Evolutionary conservation across 208 protist genomes (phyloP).

Genomic region (Trypanosomatidae sp.): DNA sequence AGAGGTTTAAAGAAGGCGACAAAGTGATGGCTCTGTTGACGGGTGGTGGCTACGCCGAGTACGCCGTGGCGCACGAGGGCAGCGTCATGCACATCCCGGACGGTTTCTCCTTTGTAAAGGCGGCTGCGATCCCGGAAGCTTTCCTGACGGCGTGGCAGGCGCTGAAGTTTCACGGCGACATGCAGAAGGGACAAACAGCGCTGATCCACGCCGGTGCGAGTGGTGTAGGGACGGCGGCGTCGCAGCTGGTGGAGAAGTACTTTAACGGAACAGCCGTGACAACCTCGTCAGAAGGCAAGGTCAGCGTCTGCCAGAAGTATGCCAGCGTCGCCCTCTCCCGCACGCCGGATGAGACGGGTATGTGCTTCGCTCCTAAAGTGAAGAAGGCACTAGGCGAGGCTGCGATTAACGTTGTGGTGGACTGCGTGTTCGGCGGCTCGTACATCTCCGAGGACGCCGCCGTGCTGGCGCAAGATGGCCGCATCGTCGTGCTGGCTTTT

Average conservation of each 20-base stretch:
- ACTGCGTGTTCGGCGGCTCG: conserved; percentile 73
- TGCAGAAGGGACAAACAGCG: conserved; percentile 71
- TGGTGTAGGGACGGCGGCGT: conserved; percentile 85
- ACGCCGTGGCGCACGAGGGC: conserved; percentile 72
- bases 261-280: conserved; percentile 66
- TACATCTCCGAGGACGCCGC: conserved; percentile 67
- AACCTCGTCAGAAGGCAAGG: conserved; percentile 64
- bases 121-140: conserved; percentile 90
- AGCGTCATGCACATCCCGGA: conserved; percentile 82
- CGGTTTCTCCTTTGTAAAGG: conserved; percentile 83
- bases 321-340: conserved; percentile 53
- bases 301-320: conserved; percentile 71
- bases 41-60: conserved; percentile 93
- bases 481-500: conserved; percentile 65
- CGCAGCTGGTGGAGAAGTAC: conserved; percentile 84
- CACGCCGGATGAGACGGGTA: conserved; percentile 60
- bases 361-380: conserved; percentile 72
- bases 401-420: conserved; percentile 67
- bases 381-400: conserved; percentile 44
- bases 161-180: conserved; percentile 70
- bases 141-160: conserved; percentile 94
- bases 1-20: conserved; percentile 78
- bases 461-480: conserved; percentile 65
- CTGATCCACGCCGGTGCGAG: conserved; percentile 89
- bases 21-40: conserved; percentile 84